Evolutionary conservation across 1,284 basidiomycete genomes (phyloP).

Genomic region (Irpex sp.): DNA sequence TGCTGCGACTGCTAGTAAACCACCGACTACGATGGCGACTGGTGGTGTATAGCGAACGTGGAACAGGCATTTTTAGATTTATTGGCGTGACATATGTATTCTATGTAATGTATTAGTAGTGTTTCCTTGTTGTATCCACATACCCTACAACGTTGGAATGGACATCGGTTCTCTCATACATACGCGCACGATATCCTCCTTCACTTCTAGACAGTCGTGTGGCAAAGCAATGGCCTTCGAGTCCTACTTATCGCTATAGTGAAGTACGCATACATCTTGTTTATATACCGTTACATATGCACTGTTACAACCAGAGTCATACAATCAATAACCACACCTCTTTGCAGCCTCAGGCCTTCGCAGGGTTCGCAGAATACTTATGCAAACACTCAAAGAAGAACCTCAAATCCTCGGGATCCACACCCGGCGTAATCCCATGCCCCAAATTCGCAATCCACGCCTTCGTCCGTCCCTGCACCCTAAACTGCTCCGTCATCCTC

Average conservation of each 20-base stretch:
- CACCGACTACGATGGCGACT: background rate
- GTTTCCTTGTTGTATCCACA: conserved; percentile 6
- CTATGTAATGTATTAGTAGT: conserved; percentile 9
- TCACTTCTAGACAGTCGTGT: background rate
- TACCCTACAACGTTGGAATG: background rate
- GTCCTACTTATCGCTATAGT: background rate
- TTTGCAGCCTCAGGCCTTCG: background rate
- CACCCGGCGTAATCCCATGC: conserved; percentile 96
- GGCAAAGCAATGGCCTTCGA: background rate
- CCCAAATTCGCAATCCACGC: conserved; percentile 97
- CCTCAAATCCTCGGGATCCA: conserved; percentile 85
- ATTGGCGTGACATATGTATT: conserved; percentile 4
- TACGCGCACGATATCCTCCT: no score
- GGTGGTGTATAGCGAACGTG: background rate
- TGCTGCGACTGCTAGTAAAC: background rate
- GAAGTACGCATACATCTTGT: no score
- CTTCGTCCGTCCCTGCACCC: conserved; percentile 44
- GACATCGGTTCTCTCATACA: background rate
- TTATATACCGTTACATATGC: no score
- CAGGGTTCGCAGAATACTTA: conserved; percentile 57
- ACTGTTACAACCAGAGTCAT: no score
- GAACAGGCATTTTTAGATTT: background rate
- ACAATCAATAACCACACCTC: no score
- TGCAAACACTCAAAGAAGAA: conserved; percentile 92
- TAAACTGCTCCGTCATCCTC: conserved; percentile 79